phyloP scores from a whole-genome alignment of 345 rosid species.

The Citrus cavaleriei region DNA sequence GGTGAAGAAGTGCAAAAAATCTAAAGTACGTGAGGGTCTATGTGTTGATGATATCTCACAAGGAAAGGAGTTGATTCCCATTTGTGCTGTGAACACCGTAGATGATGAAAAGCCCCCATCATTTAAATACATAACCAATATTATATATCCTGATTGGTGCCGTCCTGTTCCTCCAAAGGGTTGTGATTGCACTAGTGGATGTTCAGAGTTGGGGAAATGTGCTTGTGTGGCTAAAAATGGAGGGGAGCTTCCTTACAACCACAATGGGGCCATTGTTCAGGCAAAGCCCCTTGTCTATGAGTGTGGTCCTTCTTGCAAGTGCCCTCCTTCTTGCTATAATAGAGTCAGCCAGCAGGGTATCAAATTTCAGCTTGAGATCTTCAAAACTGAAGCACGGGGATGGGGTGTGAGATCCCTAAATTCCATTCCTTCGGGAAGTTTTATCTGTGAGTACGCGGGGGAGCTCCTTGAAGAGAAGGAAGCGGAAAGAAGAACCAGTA shows the following conservation, averaged over 20 bases:
- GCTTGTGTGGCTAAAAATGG: slow-evolving; percentile 60
- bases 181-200: slow-evolving; percentile 53
- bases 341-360: slow-evolving; percentile 77
- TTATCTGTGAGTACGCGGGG: slow-evolving; percentile 86
- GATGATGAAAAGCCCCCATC: slow-evolving; percentile 68
- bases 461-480: slow-evolving; percentile 74
- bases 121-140: slow-evolving; percentile 48
- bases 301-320: slow-evolving; percentile 80
- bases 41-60: slow-evolving; percentile 58
- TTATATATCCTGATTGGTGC: slow-evolving; percentile 62
- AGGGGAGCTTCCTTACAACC: slow-evolving; percentile 77
- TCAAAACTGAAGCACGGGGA: slow-evolving; percentile 74
- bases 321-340: slow-evolving; percentile 70
- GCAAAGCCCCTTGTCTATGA: slow-evolving; percentile 64
- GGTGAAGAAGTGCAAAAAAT: slow-evolving; percentile 49
- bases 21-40: slow-evolving; percentile 51
- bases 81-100: slow-evolving; percentile 66
- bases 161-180: slow-evolving; percentile 40
- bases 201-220: slow-evolving; percentile 51
- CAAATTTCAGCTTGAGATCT: slow-evolving; percentile 71
- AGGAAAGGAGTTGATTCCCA: slow-evolving; percentile 64
- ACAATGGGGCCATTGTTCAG: slow-evolving; percentile 68
- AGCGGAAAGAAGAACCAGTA: slow-evolving; percentile 59
- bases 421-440: slow-evolving; percentile 77
- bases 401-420: slow-evolving; percentile 89